Percentiles rank a stretch among this genome's conserved stretches.
Evolutionary conservation across 306 rosid genomes (phyloP).

Genomic region (Malus domestica): ASM211411v1 NC_041803.1:16227501-16228000

Average conservation of each 20-base stretch:
- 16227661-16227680: not conserved
- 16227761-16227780: not conserved
- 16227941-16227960: slow-evolving; percentile 71
- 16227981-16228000: slow-evolving; percentile 66
- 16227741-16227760: not conserved
- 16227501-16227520: not conserved
- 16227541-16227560: not conserved
- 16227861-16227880: slow-evolving; percentile 10
- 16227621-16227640: not conserved
- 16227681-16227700: no score
- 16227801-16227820: not conserved
- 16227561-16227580: not conserved
- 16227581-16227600: not conserved
- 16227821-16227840: not conserved
- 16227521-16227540: not conserved
- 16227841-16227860: not conserved
- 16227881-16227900: slow-evolving; percentile 25
- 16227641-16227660: not conserved
- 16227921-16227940: slow-evolving; percentile 57
- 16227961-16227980: slow-evolving; percentile 46
- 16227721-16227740: no score
- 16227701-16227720: no score
- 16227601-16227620: not conserved
- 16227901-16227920: slow-evolving; percentile 95
- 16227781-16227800: not conserved